Conservation (phyloP, 805 yeast genomes). For the Yarrowia osloensis region DNA sequence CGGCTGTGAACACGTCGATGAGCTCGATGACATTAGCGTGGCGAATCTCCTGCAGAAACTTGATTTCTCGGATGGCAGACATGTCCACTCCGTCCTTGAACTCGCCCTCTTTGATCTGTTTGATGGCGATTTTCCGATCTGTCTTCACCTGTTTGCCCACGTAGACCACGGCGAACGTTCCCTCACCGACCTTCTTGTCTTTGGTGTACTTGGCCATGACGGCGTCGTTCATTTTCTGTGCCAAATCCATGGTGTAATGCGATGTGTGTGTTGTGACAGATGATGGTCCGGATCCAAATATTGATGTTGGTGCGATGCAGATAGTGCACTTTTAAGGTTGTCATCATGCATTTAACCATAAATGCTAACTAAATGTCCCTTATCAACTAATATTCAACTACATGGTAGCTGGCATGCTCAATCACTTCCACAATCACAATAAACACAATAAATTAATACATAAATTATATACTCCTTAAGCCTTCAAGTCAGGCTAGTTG, state of each 20-base stretch:
- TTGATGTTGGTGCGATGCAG: not conserved
- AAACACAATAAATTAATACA: slow-evolving; percentile 10
- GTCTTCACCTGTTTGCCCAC: slow-evolving; percentile 67
- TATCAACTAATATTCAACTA: not conserved
- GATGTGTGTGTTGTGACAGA: not conserved
- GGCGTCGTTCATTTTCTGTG: slow-evolving; percentile 30
- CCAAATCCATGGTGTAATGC: slow-evolving; percentile 21
- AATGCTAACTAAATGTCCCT: not conserved
- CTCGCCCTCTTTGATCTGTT: slow-evolving; percentile 91
- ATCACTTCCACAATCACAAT: not conserved
- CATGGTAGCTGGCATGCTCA: not conserved
- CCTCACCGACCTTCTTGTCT: slow-evolving; percentile 95
- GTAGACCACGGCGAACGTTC: slow-evolving; percentile 93
- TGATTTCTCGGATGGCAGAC: slow-evolving; percentile 93
- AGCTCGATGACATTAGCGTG: slow-evolving; percentile 84
- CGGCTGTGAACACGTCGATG: slow-evolving; percentile 77
- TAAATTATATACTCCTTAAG: not conserved
- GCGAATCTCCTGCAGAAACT: slow-evolving; percentile 76
- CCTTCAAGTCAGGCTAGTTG: not conserved
- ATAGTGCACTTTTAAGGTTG: not conserved
- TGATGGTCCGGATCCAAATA: not conserved
- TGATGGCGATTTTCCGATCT: slow-evolving; percentile 75
- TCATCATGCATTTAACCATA: not conserved
- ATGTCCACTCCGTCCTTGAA: slow-evolving; percentile 96
- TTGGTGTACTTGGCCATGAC: slow-evolving; percentile 33